These are phyloP conservation scores for Saitozyma podzolica DNA, from an alignment of 768 basidiomycete genomes.

Conservation along the genomic window DNA sequence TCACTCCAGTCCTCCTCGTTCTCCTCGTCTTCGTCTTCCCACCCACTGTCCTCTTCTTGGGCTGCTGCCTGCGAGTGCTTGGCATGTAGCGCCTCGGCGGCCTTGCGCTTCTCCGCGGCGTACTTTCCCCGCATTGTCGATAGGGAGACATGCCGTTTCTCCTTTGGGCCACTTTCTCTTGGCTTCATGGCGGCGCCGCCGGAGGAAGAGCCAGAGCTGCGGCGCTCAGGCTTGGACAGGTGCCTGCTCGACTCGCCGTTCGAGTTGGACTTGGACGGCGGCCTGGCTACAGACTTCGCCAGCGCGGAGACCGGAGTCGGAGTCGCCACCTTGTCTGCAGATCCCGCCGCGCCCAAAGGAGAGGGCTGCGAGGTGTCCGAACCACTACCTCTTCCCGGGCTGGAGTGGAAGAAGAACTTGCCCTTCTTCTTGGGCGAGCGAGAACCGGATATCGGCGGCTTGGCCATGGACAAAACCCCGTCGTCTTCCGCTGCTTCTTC, in stretches of 20 bases:
- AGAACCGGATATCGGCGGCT: not conserved
- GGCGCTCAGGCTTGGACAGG: constrained; percentile 13
- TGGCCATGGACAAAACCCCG: not conserved
- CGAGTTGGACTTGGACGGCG: not conserved
- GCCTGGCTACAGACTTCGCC: not conserved
- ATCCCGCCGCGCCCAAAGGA: not conserved
- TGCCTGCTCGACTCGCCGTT: not conserved
- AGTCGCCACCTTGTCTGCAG: not conserved
- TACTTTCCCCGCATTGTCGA: constrained; percentile 49
- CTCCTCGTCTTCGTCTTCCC: constrained; percentile 44
- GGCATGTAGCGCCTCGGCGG: constrained; percentile 39
- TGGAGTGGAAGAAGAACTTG: constrained; percentile 51
- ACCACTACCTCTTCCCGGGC: constrained; percentile 36
- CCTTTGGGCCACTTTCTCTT: not conserved
- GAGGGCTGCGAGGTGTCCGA: constrained; percentile 34
- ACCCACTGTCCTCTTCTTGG: constrained; percentile 42
- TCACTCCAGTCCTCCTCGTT: constrained; percentile 31
- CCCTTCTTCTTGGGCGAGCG: constrained; percentile 33
- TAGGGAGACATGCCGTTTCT: constrained; percentile 42
- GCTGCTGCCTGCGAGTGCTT: constrained; percentile 21
- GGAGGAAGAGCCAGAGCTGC: constrained; percentile 31
- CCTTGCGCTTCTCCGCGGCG: constrained; percentile 43
- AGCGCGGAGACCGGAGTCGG: not conserved
- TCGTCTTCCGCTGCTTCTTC: constrained; percentile 15
- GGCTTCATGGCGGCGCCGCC: constrained; percentile 6